phyloP scores from a whole-genome alignment of 495 filamentous ascomycete genomes.

The Talaromyces stipitatus region DNA sequence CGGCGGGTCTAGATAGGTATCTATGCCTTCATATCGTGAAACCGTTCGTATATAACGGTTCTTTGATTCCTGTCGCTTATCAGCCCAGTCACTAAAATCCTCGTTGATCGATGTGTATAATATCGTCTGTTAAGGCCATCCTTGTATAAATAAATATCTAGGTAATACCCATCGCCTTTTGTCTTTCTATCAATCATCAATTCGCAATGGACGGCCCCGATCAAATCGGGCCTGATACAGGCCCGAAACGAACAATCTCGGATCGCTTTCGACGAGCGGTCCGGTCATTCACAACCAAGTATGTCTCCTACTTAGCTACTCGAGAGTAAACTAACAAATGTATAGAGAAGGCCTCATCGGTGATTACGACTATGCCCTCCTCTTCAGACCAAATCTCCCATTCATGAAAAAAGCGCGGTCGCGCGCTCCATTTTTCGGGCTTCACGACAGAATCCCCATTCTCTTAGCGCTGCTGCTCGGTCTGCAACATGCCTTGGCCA shows the following conservation, averaged over 20 bases:
- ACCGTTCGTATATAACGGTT: not conserved
- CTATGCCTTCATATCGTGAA: not conserved
- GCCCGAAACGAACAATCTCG: conserved; percentile 29
- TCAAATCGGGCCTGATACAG: conserved; percentile 40
- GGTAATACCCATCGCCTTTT: not conserved
- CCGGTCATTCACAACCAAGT: conserved; percentile 43
- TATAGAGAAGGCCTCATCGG: conserved; percentile 67
- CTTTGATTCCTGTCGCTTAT: not conserved
- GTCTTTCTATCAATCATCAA: conserved; percentile 1
- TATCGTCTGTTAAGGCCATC: not conserved
- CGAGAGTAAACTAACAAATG: not conserved
- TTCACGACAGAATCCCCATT: conserved; percentile 76
- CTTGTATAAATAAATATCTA: not conserved
- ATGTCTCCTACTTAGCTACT: conserved; percentile 10
- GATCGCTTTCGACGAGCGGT: conserved; percentile 29
- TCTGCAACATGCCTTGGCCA: conserved; percentile 61
- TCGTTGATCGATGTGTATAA: not conserved
- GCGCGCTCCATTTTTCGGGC: conserved; percentile 77
- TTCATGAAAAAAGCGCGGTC: conserved; percentile 62
- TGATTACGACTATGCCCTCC: conserved; percentile 75
- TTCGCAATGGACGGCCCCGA: conserved; percentile 47
- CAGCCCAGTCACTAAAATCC: not conserved
- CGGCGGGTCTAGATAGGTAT: too few species aligned
- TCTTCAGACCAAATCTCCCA: conserved; percentile 74
- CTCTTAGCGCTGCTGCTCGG: conserved; percentile 66